These are phyloP conservation scores for Bruguiera sexangula DNA, from an alignment of 345 rosid genomes.

Conservation along the genomic window DNA sequence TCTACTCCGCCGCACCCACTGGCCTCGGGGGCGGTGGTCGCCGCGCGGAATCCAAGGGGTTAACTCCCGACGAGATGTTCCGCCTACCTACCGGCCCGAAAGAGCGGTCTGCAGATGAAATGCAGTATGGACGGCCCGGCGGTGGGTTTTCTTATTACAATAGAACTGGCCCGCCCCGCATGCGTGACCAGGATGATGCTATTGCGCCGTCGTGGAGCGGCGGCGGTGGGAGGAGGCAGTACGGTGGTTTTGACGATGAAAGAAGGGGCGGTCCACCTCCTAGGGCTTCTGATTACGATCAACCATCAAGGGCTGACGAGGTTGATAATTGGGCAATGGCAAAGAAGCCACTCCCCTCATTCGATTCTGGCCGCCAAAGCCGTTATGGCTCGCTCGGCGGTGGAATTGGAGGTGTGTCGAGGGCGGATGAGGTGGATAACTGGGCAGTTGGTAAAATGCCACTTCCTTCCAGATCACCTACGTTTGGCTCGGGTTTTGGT, in stretches of 20 bases:
- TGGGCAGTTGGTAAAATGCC: constrained; percentile 68
- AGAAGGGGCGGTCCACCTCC: constrained; percentile 62
- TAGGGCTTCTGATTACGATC: constrained; percentile 82
- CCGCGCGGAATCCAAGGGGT: constrained; percentile 28
- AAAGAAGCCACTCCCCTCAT: constrained; percentile 55
- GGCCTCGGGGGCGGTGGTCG: constrained; percentile 9
- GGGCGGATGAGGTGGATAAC: constrained; percentile 80
- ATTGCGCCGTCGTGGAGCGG: constrained; percentile 57
- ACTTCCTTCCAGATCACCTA: constrained; percentile 46
- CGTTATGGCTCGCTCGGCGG: constrained; percentile 58
- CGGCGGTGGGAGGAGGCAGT: constrained; percentile 50
- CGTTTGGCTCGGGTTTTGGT: constrained; percentile 63
- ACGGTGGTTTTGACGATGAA: constrained; percentile 82
- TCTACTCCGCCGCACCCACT: constrained; percentile 31
- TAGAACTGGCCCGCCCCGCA: constrained; percentile 38
- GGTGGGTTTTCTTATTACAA: constrained; percentile 78
- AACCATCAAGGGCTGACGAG: constrained; percentile 86
- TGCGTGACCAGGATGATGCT: constrained; percentile 48
- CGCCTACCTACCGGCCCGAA: constrained; percentile 93
- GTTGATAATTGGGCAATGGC: constrained; percentile 78
- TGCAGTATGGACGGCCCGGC: constrained; percentile 73
- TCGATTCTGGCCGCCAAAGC: constrained; percentile 53
- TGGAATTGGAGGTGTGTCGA: constrained; percentile 40
- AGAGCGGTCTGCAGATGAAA: constrained; percentile 83
- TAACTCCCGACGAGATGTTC: constrained; percentile 75